These are phyloP conservation scores for Coemansia sp. DNA, from an alignment of 192 early-diverging fungal species.

Conservation along the genomic window DNA sequence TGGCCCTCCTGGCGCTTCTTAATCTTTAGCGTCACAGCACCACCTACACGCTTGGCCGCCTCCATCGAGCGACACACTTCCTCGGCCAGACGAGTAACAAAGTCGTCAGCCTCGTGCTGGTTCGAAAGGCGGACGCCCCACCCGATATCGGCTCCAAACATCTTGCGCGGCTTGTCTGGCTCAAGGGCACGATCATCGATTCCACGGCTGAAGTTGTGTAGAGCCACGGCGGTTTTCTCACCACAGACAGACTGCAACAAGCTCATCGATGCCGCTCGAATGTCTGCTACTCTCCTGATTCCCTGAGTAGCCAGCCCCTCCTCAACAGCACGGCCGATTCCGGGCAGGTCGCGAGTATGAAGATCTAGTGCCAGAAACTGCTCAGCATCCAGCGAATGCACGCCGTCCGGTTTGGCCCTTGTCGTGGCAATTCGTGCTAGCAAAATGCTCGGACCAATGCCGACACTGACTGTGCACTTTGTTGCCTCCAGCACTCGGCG, in stretches of 20 bases:
- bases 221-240: slow-evolving; percentile 62
- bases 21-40: slow-evolving; percentile 67
- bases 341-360: slow-evolving; percentile 27
- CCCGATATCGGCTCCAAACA: slow-evolving; percentile 79
- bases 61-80: slow-evolving; percentile 68
- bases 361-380: slow-evolving; percentile 13
- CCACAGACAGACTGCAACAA: slow-evolving; percentile 67
- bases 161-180: slow-evolving; percentile 66
- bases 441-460: slow-evolving; percentile 71
- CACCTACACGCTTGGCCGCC: slow-evolving; percentile 56
- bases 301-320: slow-evolving; percentile 48
- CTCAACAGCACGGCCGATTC: slow-evolving; percentile 60
- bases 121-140: slow-evolving; percentile 89
- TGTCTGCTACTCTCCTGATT: slow-evolving; percentile 49
- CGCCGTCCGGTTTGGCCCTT: slow-evolving; percentile 71
- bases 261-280: slow-evolving; percentile 40
- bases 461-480: slow-evolving; percentile 70
- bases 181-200: slow-evolving; percentile 69
- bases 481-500: slow-evolving; percentile 50
- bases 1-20: slow-evolving; percentile 56
- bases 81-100: slow-evolving; percentile 61
- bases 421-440: slow-evolving; percentile 72
- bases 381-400: slow-evolving; percentile 24
- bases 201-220: slow-evolving; percentile 73
- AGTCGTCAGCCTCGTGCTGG: slow-evolving; percentile 63